phyloP scores from a whole-genome alignment of 768 basidiomycete genomes.

The Trametes cingulata region DNA sequence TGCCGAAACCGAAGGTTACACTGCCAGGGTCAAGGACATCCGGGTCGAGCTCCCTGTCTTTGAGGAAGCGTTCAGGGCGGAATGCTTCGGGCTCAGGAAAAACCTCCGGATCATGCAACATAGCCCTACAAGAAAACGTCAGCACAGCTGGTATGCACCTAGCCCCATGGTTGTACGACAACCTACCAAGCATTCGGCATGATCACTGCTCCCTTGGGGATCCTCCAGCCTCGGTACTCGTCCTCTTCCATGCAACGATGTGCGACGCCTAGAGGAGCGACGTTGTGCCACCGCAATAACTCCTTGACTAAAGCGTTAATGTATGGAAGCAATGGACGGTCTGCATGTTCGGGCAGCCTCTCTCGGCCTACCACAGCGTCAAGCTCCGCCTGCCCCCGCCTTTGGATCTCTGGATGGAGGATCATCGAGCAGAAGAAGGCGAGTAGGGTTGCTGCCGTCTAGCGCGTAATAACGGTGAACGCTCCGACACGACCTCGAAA shows the following conservation, averaged over 20 bases:
- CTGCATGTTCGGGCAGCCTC: conserved; percentile 18
- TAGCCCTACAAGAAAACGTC: no score
- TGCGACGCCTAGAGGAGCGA: conserved; percentile 5
- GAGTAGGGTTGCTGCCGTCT: neutral
- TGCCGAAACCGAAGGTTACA: conserved; percentile 32
- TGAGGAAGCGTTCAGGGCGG: conserved; percentile 50
- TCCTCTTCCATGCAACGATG: conserved; percentile 42
- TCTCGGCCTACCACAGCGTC: conserved; percentile 17
- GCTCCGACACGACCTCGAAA: neutral
- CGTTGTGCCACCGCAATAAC: conserved; percentile 13
- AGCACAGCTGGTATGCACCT: no score
- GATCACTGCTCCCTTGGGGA: conserved; percentile 34
- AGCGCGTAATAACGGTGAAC: neutral
- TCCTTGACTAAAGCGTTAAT: conserved; percentile 21
- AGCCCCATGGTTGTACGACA: neutral
- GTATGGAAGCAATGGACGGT: conserved; percentile 17
- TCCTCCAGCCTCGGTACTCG: conserved; percentile 40
- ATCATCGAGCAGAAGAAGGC: conserved; percentile 12
- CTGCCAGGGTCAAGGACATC: conserved; percentile 6
- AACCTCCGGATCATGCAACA: conserved; percentile 47
- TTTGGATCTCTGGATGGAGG: conserved; percentile 14
- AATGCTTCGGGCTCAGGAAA: conserved; percentile 51
- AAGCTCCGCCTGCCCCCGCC: conserved; percentile 19
- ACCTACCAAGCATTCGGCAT: conserved; percentile 21
- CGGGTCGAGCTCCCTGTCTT: conserved; percentile 19